Percentiles rank a stretch among this genome's conserved stretches.
Evolutionary conservation across 2,329 filamentous ascomycete genomes (phyloP).

Genomic region (Pseudogymnoascus sp.): DNA sequence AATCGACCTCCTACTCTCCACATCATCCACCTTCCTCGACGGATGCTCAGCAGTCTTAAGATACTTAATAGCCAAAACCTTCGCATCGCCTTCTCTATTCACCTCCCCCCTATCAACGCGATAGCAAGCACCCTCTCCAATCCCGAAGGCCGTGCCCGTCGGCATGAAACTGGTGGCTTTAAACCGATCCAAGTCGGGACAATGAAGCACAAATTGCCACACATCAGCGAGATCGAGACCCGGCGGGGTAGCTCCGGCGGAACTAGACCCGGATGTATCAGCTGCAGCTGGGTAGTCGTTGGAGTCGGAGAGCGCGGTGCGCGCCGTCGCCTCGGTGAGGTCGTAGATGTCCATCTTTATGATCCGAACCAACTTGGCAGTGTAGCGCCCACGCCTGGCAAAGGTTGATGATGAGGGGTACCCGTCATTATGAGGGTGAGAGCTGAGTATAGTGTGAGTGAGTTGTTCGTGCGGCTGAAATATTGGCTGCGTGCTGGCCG

Average conservation of each 20-base stretch:
- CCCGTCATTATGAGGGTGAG: background rate
- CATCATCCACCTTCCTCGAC: background rate
- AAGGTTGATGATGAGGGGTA: background rate
- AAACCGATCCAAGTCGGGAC: background rate
- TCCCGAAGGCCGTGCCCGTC: background rate
- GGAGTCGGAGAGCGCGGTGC: background rate
- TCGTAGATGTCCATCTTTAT: background rate
- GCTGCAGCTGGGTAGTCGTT: background rate
- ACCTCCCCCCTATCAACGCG: background rate
- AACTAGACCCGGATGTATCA: background rate
- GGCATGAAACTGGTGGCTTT: background rate
- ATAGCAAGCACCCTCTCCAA: background rate
- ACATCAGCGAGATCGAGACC: background rate
- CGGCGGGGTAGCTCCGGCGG: background rate
- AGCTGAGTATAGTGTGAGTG: background rate
- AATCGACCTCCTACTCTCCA: background rate
- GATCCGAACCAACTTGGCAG: background rate
- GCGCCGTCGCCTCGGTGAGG: background rate
- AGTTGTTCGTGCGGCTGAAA: conserved; percentile 1
- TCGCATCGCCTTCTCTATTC: background rate
- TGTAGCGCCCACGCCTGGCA: background rate
- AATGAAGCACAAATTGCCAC: background rate
- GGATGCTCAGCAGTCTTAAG: background rate
- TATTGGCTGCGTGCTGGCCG: background rate
- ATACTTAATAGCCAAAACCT: background rate